Base-by-base conservation (phyloP, 73 alveolate genomes). In the Tetrahymena elliotti region DNA sequence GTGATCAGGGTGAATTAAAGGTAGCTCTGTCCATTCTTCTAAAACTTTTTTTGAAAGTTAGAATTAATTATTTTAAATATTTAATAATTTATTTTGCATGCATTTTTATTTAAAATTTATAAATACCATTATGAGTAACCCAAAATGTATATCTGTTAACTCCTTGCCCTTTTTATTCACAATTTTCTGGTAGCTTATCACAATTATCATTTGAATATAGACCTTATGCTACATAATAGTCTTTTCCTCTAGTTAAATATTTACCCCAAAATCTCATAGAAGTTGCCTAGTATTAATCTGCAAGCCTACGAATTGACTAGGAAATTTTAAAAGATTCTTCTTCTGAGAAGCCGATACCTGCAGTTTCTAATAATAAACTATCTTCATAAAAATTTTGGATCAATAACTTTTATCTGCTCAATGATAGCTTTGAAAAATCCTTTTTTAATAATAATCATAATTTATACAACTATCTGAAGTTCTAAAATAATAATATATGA, bases 171-270 rank as follows among this genome's bases (percentile, higher is more conserved):
- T 98, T 96, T 35, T 92, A 84, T 52, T 96, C 98, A 34, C 88
- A 94, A 83, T 93, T 96, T 18, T 95, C 93, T 6, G 96, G 95
- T 33, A 95, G 35, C 41, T 99, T 98, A 93, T 98, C 99, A 38
- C 98, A 98, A 6, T 99, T 97, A 18, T 96, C 97, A n/a, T 97
- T 97, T 24, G 98, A 97, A 36, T 93, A 82, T 20, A 97, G 94
- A 31, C 99, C 99, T 95, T 98, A 99, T 16, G 97, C 99, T 6
- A 99, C 98, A 95, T 97, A 98, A 95, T 98, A 99, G 88, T 99
- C 99, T 83, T 97, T 96, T 95, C 98, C 98, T 40, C 98, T 94
- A 33, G 99, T 99, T 84, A 88, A 96, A 34, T 98, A 84, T 95
- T 99, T 99, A 12, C 99, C 99, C 98, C 99, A 99, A 95, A 99